These are phyloP conservation scores for Didymella keratinophila DNA, from an alignment of 2,329 filamentous ascomycete genomes.

Conservation along the genomic window DNA sequence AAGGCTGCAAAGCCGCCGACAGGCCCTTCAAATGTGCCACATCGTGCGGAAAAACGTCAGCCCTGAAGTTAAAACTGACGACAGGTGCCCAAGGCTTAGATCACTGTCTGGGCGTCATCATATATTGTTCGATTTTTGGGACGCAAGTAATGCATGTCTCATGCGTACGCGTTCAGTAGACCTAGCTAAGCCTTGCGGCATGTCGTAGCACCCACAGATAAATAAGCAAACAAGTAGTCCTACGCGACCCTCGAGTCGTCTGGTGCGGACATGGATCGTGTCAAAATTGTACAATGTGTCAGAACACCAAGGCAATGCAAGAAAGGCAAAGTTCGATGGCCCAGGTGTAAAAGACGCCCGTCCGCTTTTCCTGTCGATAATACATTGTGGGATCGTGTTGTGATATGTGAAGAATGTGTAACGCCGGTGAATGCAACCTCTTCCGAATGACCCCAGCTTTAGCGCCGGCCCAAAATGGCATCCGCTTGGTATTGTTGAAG, in stretches of 20 bases:
- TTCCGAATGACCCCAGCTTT: neutral
- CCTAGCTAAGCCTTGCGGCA: neutral
- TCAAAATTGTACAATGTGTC: constrained; percentile 7
- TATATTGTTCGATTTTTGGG: neutral
- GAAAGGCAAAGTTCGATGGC: constrained; percentile 1
- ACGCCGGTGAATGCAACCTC: constrained; percentile 20
- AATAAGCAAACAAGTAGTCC: neutral
- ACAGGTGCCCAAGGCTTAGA: neutral
- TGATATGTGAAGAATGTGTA: constrained; percentile 10
- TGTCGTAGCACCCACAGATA: constrained; percentile 2
- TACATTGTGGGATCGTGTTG: constrained; percentile 11
- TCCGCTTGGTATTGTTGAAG: constrained; percentile 17
- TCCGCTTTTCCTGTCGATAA: constrained; percentile 9
- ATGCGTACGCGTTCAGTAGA: constrained; percentile 4
- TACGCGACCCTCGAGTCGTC: neutral
- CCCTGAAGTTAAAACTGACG: neutral
- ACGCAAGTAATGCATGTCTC: neutral
- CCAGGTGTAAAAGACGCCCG: neutral
- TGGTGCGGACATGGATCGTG: neutral
- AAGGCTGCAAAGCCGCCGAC: neutral
- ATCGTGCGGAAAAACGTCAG: neutral
- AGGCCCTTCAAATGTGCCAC: neutral
- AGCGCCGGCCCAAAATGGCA: neutral
- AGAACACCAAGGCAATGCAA: constrained; percentile 14
- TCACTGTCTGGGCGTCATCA: neutral